Conservation (phyloP, 495 filamentous ascomycete genomes). For the Filosporella fistucella region DNA sequence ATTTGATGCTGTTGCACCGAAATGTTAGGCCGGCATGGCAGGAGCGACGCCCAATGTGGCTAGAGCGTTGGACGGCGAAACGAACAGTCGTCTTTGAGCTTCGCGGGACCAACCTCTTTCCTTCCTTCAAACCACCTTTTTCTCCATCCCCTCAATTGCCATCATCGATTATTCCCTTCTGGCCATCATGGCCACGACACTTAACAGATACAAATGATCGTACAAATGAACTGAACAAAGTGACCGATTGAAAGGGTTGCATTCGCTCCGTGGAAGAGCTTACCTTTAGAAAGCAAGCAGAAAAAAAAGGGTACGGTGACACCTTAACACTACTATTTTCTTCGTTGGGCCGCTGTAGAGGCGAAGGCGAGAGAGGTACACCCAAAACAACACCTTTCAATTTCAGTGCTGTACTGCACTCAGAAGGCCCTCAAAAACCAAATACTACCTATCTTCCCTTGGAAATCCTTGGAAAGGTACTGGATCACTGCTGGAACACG, state of each 20-base stretch:
- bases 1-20: no score
- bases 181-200: slow-evolving; percentile 17
- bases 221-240: slow-evolving; percentile 25
- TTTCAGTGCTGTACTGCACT: slow-evolving; percentile 3
- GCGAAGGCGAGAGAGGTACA: slow-evolving; percentile 1
- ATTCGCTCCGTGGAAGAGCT: slow-evolving; percentile 17
- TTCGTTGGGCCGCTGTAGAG: no score
- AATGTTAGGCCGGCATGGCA: not conserved
- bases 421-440: slow-evolving; percentile 1
- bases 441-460: no score
- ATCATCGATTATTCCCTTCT: not conserved
- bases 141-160: not conserved
- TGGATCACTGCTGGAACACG: no score
- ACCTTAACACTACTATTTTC: slow-evolving; percentile 22
- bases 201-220: slow-evolving; percentile 23
- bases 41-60: not conserved
- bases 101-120: not conserved
- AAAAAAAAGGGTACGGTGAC: slow-evolving; percentile 23
- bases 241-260: slow-evolving; percentile 21
- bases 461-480: no score
- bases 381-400: not conserved
- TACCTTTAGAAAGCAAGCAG: slow-evolving; percentile 2
- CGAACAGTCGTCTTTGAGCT: not conserved
- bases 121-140: not conserved
- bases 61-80: not conserved